phyloP scores from a whole-genome alignment of 805 yeast species.

The Pichia scutulata region DNA sequence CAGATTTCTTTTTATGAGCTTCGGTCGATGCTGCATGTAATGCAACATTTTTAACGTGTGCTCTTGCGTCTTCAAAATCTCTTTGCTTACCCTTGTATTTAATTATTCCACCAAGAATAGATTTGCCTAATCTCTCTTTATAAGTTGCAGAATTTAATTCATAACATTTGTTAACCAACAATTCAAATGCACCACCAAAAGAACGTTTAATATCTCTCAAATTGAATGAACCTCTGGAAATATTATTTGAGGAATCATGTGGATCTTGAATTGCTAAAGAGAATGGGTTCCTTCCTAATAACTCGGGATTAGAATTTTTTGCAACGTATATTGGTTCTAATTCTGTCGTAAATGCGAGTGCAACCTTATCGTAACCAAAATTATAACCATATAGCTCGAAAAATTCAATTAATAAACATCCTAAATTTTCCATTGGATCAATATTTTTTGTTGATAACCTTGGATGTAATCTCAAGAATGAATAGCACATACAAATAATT shows the following conservation, averaged over 20 bases:
- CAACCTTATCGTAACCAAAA: constrained; percentile 77
- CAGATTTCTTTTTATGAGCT: constrained; percentile 4
- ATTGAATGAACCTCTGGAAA: constrained; percentile 79
- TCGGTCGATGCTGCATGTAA: constrained; percentile 23
- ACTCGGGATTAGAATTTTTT: constrained; percentile 35
- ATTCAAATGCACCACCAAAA: constrained; percentile 80
- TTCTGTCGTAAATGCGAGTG: constrained; percentile 46
- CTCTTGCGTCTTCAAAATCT: constrained; percentile 71
- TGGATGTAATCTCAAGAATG: constrained; percentile 76
- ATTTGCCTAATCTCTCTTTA: constrained; percentile 58
- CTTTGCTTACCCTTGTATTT: constrained; percentile 66
- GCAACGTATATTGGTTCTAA: constrained; percentile 53
- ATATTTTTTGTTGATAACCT: constrained; percentile 60
- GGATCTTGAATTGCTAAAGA: constrained; percentile 84
- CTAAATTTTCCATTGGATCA: constrained; percentile 66
- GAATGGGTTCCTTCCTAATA: constrained; percentile 47
- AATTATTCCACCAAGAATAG: constrained; percentile 73
- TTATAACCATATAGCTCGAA: constrained; percentile 87
- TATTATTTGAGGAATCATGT: constrained; percentile 72
- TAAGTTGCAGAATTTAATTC: constrained; percentile 60
- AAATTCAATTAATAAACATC: constrained; percentile 81
- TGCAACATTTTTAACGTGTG: constrained; percentile 56
- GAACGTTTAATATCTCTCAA: constrained; percentile 73
- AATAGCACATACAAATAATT: constrained; percentile 77
- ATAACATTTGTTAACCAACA: constrained; percentile 67